A percentile compares a stretch with the other conserved stretches of the same genome.
phyloP scores from a whole-genome alignment of 768 basidiomycete species.

The Suillus plorans region DNA sequence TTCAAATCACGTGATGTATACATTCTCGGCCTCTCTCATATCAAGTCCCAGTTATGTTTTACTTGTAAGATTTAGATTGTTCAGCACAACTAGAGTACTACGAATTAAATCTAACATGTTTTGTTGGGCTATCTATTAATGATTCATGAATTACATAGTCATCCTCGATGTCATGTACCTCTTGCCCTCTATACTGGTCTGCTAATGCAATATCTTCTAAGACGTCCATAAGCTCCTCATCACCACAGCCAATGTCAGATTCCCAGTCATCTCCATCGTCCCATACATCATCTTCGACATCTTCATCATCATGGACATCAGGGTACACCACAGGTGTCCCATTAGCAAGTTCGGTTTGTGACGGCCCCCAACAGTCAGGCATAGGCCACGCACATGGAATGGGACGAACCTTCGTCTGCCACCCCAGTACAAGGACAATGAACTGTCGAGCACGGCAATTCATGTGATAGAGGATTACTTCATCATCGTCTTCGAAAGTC shows the following conservation, averaged over 20 bases:
- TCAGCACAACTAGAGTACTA: neutral
- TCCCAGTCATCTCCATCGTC: neutral
- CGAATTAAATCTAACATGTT: neutral
- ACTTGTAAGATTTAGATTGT: no score
- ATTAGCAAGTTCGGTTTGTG: neutral
- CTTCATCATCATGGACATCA: neutral
- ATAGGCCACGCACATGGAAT: neutral
- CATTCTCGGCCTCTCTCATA: no score
- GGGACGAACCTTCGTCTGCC: neutral
- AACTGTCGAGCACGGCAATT: neutral
- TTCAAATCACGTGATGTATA: no score
- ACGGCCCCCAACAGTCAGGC: neutral
- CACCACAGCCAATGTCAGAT: neutral
- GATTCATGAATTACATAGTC: neutral
- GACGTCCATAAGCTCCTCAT: neutral
- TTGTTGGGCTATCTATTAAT: neutral
- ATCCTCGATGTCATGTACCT: neutral
- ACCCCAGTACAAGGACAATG: neutral
- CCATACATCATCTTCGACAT: neutral
- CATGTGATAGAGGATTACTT: neutral
- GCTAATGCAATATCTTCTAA: neutral
- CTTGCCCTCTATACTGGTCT: neutral
- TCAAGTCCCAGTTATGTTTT: no score
- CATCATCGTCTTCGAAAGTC: neutral
- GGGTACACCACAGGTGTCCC: neutral